Conservation (phyloP, 1,139 yeast species). For the Insectozyma bohioensis region DNA sequence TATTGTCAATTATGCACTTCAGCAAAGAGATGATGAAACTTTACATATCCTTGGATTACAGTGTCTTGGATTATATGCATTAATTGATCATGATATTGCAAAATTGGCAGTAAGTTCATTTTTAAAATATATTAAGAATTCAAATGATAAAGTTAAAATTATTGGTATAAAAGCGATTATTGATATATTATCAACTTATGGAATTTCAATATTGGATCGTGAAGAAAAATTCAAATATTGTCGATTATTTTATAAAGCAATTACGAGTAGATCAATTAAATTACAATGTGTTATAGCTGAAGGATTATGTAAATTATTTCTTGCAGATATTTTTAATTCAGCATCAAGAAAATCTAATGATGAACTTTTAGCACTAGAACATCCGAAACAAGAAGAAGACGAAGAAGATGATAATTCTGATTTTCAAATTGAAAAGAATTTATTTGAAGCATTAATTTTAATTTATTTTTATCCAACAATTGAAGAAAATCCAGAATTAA, state of each 20-base stretch:
- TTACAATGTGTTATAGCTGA: conserved; percentile 84
- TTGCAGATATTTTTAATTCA: conserved; percentile 64
- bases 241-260: conserved; percentile 65
- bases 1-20: conserved; percentile 80
- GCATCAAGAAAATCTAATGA: conserved; percentile 10
- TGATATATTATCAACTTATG: conserved; percentile 79
- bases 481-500: conserved; percentile 60
- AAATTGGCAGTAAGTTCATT: conserved; percentile 62
- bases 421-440: conserved; percentile 33
- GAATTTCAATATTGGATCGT: conserved; percentile 62
- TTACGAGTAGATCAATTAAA: conserved; percentile 60
- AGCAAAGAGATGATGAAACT: conserved; percentile 56
- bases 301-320: conserved; percentile 78
- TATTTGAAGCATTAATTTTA: conserved; percentile 69
- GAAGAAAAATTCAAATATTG: conserved; percentile 65
- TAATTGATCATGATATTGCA: conserved; percentile 68
- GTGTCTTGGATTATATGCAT: conserved; percentile 78
- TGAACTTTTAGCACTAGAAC: neutral
- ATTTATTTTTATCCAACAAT: conserved; percentile 75
- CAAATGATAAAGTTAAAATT: conserved; percentile 59
- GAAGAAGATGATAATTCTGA: conserved; percentile 16
- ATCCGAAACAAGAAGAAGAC: neutral
- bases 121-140: conserved; percentile 62
- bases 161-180: conserved; percentile 69
- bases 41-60: conserved; percentile 66